These are phyloP conservation scores for Wallacemonas sp. DNA, from an alignment of 208 protist genomes.

Conservation along the genomic window DNA sequence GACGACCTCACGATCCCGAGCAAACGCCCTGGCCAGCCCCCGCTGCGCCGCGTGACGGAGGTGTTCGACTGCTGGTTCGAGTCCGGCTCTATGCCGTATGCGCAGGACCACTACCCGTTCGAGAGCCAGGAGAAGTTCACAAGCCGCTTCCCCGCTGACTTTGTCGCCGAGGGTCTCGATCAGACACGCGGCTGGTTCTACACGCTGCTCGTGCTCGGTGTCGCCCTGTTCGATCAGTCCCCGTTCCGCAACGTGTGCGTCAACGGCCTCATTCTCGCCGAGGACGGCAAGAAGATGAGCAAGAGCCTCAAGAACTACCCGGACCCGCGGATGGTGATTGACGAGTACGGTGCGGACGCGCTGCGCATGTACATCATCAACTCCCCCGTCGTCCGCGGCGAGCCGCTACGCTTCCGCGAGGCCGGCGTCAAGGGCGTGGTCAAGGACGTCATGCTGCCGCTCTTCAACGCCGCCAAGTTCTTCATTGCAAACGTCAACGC, in stretches of 20 bases:
- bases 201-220: conserved; percentile 99
- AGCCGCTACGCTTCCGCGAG: conserved; percentile 96
- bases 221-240: conserved; percentile 97
- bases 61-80: conserved; percentile 99
- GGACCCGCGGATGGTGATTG: conserved; percentile 95
- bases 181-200: conserved; percentile 99
- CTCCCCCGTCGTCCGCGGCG: conserved; percentile 98
- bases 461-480: conserved; percentile 99
- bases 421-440: conserved; percentile 96
- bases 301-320: conserved; percentile 99
- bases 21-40: conserved; percentile 82
- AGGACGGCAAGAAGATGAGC: conserved; percentile 99
- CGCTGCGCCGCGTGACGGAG: conserved; percentile 93
- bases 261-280: conserved; percentile 99
- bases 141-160: conserved; percentile 98
- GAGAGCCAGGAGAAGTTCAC: conserved; percentile 97
- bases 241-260: conserved; percentile 99
- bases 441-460: conserved; percentile 98
- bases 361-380: conserved; percentile 99
- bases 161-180: conserved; percentile 99
- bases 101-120: conserved; percentile 99
- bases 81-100: conserved; percentile 99
- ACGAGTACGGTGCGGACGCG: conserved; percentile 97
- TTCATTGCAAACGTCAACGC: conserved; percentile 95
- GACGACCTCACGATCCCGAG: conserved; percentile 99